Evolutionary conservation across 441 rosid genomes (phyloP).

Genomic region (Pelargonium citronellum): DNA sequence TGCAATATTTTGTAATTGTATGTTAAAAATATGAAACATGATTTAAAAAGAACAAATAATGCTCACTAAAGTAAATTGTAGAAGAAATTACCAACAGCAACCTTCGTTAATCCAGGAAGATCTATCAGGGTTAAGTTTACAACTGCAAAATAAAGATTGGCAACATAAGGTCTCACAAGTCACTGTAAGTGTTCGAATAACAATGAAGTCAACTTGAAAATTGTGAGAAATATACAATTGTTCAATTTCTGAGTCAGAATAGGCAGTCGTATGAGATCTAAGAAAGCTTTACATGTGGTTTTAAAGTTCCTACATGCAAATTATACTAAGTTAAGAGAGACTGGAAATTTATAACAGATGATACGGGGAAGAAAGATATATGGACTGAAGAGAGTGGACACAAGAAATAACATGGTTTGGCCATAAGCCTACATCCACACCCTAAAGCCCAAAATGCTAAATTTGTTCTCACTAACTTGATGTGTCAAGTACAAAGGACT

Average conservation of each 20-base stretch:
- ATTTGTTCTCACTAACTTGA: too few relatives aligned
- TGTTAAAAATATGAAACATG: constrained; percentile 11
- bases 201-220: neutral
- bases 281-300: neutral
- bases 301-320: neutral
- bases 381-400: too few relatives aligned
- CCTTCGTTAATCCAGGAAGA: constrained; percentile 99
- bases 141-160: constrained; percentile 45
- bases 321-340: too few relatives aligned
- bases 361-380: too few relatives aligned
- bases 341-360: too few relatives aligned
- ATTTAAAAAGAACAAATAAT: constrained; percentile 12
- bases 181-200: neutral
- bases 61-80: neutral
- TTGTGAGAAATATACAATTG: neutral
- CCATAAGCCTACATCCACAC: too few relatives aligned
- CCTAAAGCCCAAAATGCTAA: too few relatives aligned
- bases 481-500: too few relatives aligned
- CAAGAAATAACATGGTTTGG: too few relatives aligned
- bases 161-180: neutral
- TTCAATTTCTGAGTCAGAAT: neutral
- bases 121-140: constrained; percentile 96
- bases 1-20: constrained; percentile 25
- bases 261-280: neutral
- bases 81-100: constrained; percentile 79